Conservation (phyloP, 73 alveolate genomes). For the Tetrahymena malaccensis region DNA sequence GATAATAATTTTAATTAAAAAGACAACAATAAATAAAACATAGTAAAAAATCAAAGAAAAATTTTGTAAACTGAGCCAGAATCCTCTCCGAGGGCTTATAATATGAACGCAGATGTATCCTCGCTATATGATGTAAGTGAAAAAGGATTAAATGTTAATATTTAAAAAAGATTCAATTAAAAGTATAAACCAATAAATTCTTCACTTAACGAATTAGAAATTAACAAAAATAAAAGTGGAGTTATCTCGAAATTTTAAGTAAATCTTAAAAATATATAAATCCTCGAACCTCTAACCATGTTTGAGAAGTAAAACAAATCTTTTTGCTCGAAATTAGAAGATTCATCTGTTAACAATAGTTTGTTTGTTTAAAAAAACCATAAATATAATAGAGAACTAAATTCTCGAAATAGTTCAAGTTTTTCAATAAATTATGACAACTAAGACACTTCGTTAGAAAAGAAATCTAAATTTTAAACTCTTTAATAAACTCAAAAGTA, state of each 20-base stretch:
- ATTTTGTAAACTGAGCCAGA: background rate
- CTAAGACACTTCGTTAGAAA: background rate
- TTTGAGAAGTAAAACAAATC: background rate
- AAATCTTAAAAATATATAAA: background rate
- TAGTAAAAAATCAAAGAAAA: background rate
- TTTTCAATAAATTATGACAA: background rate
- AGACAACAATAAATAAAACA: background rate
- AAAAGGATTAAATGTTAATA: background rate
- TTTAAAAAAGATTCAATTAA: background rate
- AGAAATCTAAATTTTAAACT: background rate
- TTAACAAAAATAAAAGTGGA: background rate
- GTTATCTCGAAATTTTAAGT: background rate
- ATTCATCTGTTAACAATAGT: background rate
- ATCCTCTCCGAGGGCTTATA: background rate
- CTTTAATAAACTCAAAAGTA: background rate
- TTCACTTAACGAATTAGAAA: background rate
- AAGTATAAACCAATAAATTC: background rate
- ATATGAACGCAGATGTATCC: background rate
- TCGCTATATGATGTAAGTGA: background rate
- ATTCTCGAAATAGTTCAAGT: background rate
- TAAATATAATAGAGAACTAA: background rate
- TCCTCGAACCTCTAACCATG: background rate
- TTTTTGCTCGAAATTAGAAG: background rate
- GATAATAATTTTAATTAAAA: no score
- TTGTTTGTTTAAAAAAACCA: background rate